These are phyloP conservation scores for Geosmithia putterillii DNA, from an alignment of 2,329 filamentous ascomycete species.

Conservation along the genomic window DNA sequence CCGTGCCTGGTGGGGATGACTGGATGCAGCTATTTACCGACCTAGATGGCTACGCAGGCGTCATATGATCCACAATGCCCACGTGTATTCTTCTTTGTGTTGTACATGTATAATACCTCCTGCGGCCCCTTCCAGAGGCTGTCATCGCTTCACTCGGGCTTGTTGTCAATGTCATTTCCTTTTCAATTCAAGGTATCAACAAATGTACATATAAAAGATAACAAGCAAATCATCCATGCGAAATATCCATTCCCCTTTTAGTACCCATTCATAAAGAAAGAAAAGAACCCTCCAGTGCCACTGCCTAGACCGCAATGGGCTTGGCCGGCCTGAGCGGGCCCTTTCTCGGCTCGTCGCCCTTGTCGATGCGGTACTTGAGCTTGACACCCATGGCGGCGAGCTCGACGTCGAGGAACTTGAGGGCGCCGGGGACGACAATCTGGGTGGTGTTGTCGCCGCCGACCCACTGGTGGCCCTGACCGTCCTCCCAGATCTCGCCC, in stretches of 20 bases:
- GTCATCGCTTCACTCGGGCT: too few species aligned
- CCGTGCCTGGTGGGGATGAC: background rate
- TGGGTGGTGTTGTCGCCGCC: slow-evolving; percentile 86
- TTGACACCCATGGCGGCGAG: slow-evolving; percentile 92
- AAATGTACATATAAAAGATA: background rate
- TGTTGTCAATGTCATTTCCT: too few species aligned
- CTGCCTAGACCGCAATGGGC: background rate
- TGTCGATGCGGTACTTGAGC: slow-evolving; percentile 64
- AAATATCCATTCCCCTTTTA: background rate
- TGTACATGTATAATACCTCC: too few species aligned
- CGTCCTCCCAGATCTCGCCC: slow-evolving; percentile 86
- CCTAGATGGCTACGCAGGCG: background rate
- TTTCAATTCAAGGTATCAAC: background rate
- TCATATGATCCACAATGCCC: too few species aligned
- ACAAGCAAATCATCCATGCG: background rate
- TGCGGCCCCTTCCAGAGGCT: too few species aligned
- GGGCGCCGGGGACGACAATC: slow-evolving; percentile 82
- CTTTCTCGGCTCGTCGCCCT: slow-evolving; percentile 52
- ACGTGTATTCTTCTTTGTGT: too few species aligned
- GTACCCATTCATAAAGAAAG: background rate
- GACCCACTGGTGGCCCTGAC: slow-evolving; percentile 68
- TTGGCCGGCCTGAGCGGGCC: slow-evolving; percentile 27
- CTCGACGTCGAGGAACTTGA: slow-evolving; percentile 91
- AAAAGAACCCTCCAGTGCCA: background rate
- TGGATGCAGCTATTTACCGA: background rate